phyloP scores from a whole-genome alignment of 148 eudicot genomes.

The Cornus suecica region DNA sequence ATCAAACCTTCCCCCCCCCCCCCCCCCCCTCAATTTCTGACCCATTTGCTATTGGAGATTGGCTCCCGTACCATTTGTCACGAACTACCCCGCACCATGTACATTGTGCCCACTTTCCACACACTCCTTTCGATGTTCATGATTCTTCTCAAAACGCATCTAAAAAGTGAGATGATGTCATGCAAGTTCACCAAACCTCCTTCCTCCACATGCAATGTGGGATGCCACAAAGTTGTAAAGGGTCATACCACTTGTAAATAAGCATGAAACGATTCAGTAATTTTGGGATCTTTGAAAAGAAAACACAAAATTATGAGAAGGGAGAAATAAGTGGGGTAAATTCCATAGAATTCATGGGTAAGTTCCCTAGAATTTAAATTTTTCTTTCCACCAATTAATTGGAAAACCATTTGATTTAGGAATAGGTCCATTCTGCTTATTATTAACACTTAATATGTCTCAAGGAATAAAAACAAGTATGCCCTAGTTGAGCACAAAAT shows the following conservation, averaged over 20 bases:
- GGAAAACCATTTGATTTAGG: neutral
- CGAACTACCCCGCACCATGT: no score
- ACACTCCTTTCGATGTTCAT: no score
- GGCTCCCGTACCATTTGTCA: no score
- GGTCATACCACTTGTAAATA: neutral
- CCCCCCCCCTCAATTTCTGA: no score
- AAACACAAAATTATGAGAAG: neutral
- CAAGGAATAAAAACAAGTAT: neutral
- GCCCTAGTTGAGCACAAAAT: neutral
- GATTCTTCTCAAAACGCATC: no score
- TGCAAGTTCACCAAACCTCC: no score
- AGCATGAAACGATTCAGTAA: neutral
- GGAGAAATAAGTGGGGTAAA: neutral
- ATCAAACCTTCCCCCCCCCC: no score
- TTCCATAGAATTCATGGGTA: neutral
- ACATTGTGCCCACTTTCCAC: no score
- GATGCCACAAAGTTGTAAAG: no score
- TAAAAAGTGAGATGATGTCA: no score
- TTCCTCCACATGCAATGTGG: no score
- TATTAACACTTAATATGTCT: neutral
- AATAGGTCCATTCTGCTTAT: neutral
- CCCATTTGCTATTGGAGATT: no score
- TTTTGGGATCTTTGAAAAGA: neutral
- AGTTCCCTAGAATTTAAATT: neutral
- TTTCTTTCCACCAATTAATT: neutral